These are phyloP conservation scores for Verticillium klebahnii DNA, from an alignment of 2,329 filamentous ascomycete species.

Conservation along the genomic window DNA sequence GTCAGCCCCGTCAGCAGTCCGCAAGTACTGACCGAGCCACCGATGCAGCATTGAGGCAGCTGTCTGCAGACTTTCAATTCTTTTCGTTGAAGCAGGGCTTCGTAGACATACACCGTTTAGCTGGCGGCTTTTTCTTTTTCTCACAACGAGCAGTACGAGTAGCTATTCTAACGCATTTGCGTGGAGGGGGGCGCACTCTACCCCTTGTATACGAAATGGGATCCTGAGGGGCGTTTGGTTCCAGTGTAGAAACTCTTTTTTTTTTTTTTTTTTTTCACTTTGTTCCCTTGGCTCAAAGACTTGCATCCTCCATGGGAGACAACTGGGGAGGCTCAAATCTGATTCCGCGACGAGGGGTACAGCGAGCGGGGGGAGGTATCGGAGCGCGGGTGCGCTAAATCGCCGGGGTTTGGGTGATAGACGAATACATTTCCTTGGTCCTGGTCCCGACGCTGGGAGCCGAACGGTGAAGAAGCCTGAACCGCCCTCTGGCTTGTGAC, in stretches of 20 bases:
- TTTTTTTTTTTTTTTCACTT: background rate
- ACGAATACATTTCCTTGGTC: background rate
- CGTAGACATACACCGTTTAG: background rate
- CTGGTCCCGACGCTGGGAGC: background rate
- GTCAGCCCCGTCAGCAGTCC: constrained; percentile 52
- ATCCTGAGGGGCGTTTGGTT: background rate
- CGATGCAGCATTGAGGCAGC: background rate
- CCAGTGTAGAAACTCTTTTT: background rate
- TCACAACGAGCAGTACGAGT: background rate
- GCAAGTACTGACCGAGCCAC: constrained; percentile 2
- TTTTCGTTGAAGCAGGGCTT: constrained; percentile 10
- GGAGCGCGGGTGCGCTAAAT: background rate
- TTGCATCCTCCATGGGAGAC: background rate
- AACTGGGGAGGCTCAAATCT: background rate
- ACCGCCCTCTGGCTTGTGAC: too few species aligned
- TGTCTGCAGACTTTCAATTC: constrained; percentile 17
- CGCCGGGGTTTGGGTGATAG: background rate
- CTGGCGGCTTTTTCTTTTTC: constrained; percentile 1
- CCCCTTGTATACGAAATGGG: background rate
- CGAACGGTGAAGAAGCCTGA: background rate
- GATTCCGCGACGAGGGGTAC: background rate
- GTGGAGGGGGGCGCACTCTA: background rate
- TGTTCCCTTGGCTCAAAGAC: background rate
- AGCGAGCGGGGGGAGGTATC: background rate
- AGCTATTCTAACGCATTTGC: background rate